These are phyloP conservation scores for Casuarina equisetifolia DNA, from an alignment of 306 rosid species.

Conservation along the genomic window DNA sequence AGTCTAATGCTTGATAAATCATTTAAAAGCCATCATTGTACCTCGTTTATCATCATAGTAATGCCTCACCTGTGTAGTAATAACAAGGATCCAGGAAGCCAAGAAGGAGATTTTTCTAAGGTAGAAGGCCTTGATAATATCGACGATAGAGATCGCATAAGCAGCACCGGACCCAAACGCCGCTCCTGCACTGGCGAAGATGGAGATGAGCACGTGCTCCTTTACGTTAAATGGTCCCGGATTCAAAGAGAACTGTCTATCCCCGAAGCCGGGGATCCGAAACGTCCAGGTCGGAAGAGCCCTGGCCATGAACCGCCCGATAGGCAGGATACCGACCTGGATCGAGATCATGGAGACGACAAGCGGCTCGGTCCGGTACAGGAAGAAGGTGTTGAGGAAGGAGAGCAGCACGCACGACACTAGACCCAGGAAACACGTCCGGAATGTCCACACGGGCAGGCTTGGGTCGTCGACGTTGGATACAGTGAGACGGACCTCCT, in stretches of 20 bases:
- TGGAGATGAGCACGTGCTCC: conserved; percentile 77
- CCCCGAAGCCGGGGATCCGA: conserved; percentile 46
- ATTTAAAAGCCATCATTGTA: too few species aligned
- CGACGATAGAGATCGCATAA: conserved; percentile 58
- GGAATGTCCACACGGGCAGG: conserved; percentile 82
- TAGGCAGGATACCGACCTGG: conserved; percentile 63
- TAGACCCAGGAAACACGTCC: conserved; percentile 73
- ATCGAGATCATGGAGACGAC: conserved; percentile 59
- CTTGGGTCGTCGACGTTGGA: conserved; percentile 58
- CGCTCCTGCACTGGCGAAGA: conserved; percentile 76
- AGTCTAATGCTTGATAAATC: too few species aligned
- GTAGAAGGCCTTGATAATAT: conserved; percentile 62
- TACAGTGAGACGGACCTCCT: conserved; percentile 70
- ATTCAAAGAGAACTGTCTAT: conserved; percentile 35
- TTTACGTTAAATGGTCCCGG: conserved; percentile 84
- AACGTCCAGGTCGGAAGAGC: conserved; percentile 44
- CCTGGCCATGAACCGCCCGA: conserved; percentile 71
- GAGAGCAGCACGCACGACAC: conserved; percentile 63
- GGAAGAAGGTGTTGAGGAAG: conserved; percentile 78
- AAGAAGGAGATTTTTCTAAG: conserved; percentile 46
- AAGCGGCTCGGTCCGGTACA: conserved; percentile 72
- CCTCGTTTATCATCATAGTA: too few species aligned
- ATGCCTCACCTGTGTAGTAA: conserved; percentile 55
- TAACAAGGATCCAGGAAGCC: conserved; percentile 66
- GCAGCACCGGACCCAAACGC: conserved; percentile 70